Evolutionary conservation across 139 green algal species (phyloP).

Genomic region (Raphidocelis subcapitata): DNA sequence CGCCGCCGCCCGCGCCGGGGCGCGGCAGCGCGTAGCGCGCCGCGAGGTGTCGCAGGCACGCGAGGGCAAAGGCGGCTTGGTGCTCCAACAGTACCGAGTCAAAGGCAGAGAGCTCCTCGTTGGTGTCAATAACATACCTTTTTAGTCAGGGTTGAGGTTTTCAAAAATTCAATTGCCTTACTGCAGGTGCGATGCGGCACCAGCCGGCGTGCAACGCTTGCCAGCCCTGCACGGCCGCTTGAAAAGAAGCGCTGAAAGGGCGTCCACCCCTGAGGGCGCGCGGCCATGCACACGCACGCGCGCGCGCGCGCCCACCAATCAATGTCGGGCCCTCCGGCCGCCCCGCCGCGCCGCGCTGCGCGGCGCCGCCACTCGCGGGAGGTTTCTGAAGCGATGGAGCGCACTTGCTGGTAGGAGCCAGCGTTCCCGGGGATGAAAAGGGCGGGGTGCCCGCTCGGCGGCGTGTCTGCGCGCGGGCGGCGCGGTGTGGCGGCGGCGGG

Average conservation of each 20-base stretch:
- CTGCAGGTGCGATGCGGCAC: not conserved
- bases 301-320: not conserved
- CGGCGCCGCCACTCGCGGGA: not conserved
- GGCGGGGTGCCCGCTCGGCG: not conserved
- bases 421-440: constrained; percentile 10
- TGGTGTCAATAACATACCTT: not conserved
- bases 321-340: not conserved
- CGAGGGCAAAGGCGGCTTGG: not conserved
- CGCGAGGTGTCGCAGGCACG: not conserved
- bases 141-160: not conserved
- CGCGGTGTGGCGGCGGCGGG: not conserved
- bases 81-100: not conserved
- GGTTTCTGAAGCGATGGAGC: constrained; percentile 4
- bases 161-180: not conserved
- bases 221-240: not conserved
- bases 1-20: too few species aligned
- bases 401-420: constrained; percentile 4
- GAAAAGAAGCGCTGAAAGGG: not conserved
- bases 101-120: constrained; percentile 7
- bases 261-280: not conserved
- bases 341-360: not conserved
- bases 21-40: not conserved
- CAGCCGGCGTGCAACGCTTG: not conserved
- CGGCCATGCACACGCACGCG: not conserved
- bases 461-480: not conserved